Evolutionary conservation across 2,329 filamentous ascomycete species (phyloP), one percentile per base, ranked within the genome.

Genomic region (Nothophoma quercina): DNA sequence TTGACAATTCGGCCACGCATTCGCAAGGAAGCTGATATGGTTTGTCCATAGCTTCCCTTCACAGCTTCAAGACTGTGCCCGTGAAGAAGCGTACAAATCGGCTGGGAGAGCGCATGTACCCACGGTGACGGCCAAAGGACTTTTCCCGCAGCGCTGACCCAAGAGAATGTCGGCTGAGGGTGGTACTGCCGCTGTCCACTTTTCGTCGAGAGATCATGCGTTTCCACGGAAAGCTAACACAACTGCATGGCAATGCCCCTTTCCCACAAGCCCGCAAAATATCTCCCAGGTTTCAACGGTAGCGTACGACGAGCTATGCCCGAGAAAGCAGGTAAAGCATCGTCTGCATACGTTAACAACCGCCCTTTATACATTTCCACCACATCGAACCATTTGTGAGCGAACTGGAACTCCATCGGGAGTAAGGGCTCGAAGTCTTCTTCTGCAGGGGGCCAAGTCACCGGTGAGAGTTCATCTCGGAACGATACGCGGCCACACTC

Each of bases 181-280:
- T 8, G 4, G 12, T 9, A 2, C 22, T 25, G 19, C n/a, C n/a
- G n/a, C n/a, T n/a, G n/a, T n/a, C n/a, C n/a, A n/a, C n/a, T n/a
- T n/a, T n/a, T n/a, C n/a, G n/a, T n/a, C n/a, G n/a, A n/a, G n/a
- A n/a, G n/a, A n/a, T n/a, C n/a, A n/a, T n/a, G n/a, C n/a, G n/a
- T n/a, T n/a, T n/a, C n/a, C n/a, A n/a, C n/a, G n/a, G n/a, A n/a
- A n/a, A n/a, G n/a, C n/a, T n/a, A 55, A 5, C 21, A 1, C 4
- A 51, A 42, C 15, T 44, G 44, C 8, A 10, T 8, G 5, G 15
- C 29, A 18, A 55, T n/a, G 3, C 18, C 34, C 23, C 5, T 26
- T n/a, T 47, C 48, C 53, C 48, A 56, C 10, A 56, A 30, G 2
- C 53, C 53, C 3, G 44, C 53, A 2, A 56, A 21, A n/a, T 56